Evolutionary conservation across 768 basidiomycete genomes (phyloP).

Genomic region (Steccherinum ochraceum): DNA sequence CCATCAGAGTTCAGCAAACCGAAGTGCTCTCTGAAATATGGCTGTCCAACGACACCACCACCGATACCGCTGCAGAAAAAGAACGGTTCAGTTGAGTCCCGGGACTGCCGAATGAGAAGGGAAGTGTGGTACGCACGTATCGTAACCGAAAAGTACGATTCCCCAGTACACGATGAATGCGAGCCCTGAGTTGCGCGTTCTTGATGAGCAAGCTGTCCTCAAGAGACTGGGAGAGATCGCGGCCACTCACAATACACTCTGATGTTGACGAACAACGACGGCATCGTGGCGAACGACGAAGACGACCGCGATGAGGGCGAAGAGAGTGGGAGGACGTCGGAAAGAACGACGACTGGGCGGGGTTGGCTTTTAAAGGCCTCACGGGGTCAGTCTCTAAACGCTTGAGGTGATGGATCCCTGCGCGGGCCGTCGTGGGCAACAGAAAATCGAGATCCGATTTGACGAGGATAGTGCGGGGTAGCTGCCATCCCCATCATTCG

Average conservation of each 20-base stretch:
- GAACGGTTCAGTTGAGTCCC: background rate
- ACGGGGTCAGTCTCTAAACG: background rate
- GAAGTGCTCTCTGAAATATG: conserved; percentile 59
- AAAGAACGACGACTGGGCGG: background rate
- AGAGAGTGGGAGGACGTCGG: background rate
- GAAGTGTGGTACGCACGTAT: conserved; percentile 44
- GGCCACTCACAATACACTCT: conserved; percentile 57
- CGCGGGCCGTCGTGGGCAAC: background rate
- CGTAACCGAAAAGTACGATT: conserved; percentile 79
- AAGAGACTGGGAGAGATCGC: background rate
- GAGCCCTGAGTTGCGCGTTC: no score
- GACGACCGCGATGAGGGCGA: background rate
- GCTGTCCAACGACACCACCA: conserved; percentile 61
- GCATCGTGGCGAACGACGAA: background rate
- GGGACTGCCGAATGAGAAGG: background rate
- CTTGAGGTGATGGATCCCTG: background rate
- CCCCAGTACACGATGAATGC: conserved; percentile 76
- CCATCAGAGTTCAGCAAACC: conserved; percentile 45
- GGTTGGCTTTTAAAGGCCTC: background rate
- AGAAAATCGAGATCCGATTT: background rate
- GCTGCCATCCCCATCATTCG: no score
- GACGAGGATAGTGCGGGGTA: background rate
- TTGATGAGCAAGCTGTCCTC: no score
- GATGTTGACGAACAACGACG: conserved; percentile 41
- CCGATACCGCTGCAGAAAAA: conserved; percentile 44